Conservation (phyloP, 208 protist species). For the Trypanosoma lewisi region DNA sequence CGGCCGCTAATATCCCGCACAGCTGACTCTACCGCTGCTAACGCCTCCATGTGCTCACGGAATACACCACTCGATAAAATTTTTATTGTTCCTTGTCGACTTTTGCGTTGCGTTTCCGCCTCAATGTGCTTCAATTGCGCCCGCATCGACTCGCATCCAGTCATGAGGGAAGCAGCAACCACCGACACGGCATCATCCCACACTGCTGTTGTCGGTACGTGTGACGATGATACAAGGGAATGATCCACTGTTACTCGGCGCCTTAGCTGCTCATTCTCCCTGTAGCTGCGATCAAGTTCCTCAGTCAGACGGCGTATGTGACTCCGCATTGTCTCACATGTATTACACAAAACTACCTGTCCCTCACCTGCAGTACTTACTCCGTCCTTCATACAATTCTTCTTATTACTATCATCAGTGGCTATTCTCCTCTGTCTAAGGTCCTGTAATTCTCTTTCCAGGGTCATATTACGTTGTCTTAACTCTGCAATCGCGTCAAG, state of each 20-base stretch:
- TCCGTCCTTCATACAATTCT: not conserved
- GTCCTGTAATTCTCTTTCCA: conserved; percentile 38
- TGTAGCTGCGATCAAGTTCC: conserved; percentile 30
- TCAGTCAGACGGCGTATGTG: conserved; percentile 1
- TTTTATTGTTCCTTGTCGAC: conserved; percentile 8
- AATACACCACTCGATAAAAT: conserved; percentile 4
- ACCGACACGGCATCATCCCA: conserved; percentile 19
- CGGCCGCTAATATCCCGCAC: conserved; percentile 27
- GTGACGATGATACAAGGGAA: not conserved
- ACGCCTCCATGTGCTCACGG: conserved; percentile 27
- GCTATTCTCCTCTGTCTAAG: not conserved
- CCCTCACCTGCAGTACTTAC: not conserved
- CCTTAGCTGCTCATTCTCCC: conserved; percentile 40
- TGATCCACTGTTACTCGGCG: conserved; percentile 12
- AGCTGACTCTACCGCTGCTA: conserved; percentile 22
- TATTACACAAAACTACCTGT: not conserved
- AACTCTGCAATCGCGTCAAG: conserved; percentile 40
- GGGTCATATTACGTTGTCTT: conserved; percentile 40
- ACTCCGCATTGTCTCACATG: conserved; percentile 2
- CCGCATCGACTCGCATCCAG: conserved; percentile 53
- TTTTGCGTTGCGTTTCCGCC: conserved; percentile 29
- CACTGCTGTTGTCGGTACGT: conserved; percentile 1
- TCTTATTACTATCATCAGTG: no score
- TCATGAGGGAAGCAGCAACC: conserved; percentile 33
- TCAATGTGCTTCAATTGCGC: conserved; percentile 35